Base-by-base conservation (phyloP, 225 moss, liverwort and hornwort species). In the Sphagnum tenellum region DNA sequence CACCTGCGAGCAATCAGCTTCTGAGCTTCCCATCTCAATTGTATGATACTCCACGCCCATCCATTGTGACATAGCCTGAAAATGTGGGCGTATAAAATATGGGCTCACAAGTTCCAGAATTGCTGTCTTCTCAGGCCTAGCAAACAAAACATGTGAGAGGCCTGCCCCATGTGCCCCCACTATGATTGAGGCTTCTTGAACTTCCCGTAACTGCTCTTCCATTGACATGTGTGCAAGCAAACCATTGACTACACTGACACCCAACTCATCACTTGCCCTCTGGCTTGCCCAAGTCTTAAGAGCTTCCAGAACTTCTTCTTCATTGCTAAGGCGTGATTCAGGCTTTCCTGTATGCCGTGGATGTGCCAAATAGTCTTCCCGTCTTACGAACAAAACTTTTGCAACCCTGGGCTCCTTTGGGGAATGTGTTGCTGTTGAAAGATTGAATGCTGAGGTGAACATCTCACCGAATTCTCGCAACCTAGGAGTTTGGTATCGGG, bases 161-260 rank as follows among this genome's bases (percentile, higher is more conserved):
- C 96, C 96, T 48, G 93, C 92, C 14, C 96, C 96, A 56, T 98
- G 96, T 7, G 93, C 96, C 58, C 96, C 96, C 13, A 93, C 78
- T 3, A 98, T 83, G 47, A 98, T 82, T 47, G 85, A 83, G 50
- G 90, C 81, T 56, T 78, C 85, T 7, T 77, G 84, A 48, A 93
- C 90, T 59, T 74, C 71, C 68, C 72, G 67, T 62, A 98, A 68
- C 46, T 98, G 96, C 61, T 98, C 88, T 53, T 66, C 79, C 47
- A 98, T 47, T 12, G 74, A 84, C 89, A 92, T 82, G 7, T 98
- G 96, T 4, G 90, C 96, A 70, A 98, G 77, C 64, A 89, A 56
- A 10, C 96, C 96, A 62, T 98, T 90, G 52, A 81, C 75, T 5
- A 98, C 57, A 53, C 66, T 76, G 58, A 98, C 63, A 52, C 63